These are phyloP conservation scores for Fusarium luffae DNA, from an alignment of 2,329 filamentous ascomycete species.

Conservation along the genomic window DNA sequence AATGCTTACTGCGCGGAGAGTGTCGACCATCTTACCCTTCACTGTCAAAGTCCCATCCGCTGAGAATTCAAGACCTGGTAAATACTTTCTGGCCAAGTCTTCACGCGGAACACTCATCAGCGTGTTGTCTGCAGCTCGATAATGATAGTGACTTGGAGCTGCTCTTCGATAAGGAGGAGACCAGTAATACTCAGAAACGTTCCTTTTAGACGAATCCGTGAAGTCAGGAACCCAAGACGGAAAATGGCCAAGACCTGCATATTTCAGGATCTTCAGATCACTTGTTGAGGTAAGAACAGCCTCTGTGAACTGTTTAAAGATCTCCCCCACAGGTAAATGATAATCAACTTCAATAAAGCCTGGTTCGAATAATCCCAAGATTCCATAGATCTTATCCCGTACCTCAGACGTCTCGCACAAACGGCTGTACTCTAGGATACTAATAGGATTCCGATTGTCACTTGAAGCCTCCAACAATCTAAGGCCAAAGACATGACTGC, in stretches of 20 bases:
- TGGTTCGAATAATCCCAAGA: conserved; percentile 15
- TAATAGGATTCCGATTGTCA: background rate
- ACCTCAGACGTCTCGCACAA: conserved; percentile 17
- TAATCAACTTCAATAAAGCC: conserved; percentile 8
- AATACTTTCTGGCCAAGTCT: background rate
- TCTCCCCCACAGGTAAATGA: background rate
- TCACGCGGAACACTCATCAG: background rate
- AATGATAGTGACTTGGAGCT: background rate
- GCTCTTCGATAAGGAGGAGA: background rate
- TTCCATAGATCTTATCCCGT: conserved; percentile 15
- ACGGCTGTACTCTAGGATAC: conserved; percentile 11
- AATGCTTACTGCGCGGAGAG: background rate
- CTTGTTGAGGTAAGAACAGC: background rate
- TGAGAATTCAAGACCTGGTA: background rate
- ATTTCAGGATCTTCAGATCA: background rate
- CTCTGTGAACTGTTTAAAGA: conserved; percentile 16
- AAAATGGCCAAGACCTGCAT: background rate
- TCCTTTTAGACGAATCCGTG: background rate
- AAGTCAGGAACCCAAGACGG: conserved; percentile 29
- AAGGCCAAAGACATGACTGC: conserved; percentile 10
- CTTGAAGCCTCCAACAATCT: background rate
- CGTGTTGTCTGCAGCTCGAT: background rate
- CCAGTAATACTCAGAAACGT: background rate
- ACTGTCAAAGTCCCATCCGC: background rate
- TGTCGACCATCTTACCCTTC: conserved; percentile 14